A percentile compares a stretch with the other conserved stretches of the same genome.
Evolutionary conservation across 345 rosid species (phyloP).

Genomic region (Cardamine occulta): DNA sequence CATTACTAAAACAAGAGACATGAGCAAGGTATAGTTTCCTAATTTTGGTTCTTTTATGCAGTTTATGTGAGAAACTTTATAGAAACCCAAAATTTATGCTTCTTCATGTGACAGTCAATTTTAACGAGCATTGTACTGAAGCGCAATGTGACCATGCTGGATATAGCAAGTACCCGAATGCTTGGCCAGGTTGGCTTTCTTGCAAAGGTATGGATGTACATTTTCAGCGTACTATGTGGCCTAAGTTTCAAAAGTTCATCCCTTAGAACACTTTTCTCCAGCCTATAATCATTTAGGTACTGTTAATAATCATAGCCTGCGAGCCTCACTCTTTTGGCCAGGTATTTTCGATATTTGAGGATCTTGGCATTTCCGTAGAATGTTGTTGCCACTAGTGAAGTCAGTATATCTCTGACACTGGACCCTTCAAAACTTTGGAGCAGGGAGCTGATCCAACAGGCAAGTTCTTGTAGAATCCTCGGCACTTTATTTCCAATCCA

Average conservation of each 20-base stretch:
- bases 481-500: slow-evolving; percentile 14
- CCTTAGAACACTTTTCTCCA: neutral
- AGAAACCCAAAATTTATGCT: slow-evolving; percentile 23
- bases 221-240: slow-evolving; percentile 10
- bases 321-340: slow-evolving; percentile 36
- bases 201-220: slow-evolving; percentile 66
- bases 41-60: slow-evolving; percentile 5
- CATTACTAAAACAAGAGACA: slow-evolving; percentile 81
- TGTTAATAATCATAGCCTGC: slow-evolving; percentile 8
- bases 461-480: slow-evolving; percentile 46
- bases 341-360: slow-evolving; percentile 98
- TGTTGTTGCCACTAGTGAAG: slow-evolving; percentile 99
- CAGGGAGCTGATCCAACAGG: slow-evolving; percentile 98
- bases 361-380: slow-evolving; percentile 95
- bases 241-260: slow-evolving; percentile 5
- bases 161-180: slow-evolving; percentile 97
- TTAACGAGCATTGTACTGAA: slow-evolving; percentile 97
- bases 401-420: slow-evolving; percentile 92
- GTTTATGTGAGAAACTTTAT: slow-evolving; percentile 9
- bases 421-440: slow-evolving; percentile 99
- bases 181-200: slow-evolving; percentile 98
- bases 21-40: slow-evolving; percentile 69
- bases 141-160: slow-evolving; percentile 97
- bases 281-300: neutral
- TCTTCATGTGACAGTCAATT: slow-evolving; percentile 67